Percentiles rank a stretch among this genome's conserved stretches.
Evolutionary conservation across 345 rosid genomes (phyloP).

Genomic region (Ricinus communis): DNA sequence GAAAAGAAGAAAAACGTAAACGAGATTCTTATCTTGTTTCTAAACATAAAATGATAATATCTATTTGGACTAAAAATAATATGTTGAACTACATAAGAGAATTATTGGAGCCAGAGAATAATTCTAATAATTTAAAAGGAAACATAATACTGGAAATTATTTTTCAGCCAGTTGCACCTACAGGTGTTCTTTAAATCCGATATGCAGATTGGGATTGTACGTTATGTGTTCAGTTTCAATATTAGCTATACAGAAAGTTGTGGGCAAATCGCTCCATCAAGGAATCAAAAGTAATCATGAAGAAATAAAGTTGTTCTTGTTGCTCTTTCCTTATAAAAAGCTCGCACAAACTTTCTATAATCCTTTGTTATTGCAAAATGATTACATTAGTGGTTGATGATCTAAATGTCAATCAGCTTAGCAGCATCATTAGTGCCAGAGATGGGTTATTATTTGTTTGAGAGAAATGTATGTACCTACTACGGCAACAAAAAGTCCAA

Average conservation of each 20-base stretch:
- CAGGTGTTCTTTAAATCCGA: neutral
- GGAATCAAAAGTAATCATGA: neutral
- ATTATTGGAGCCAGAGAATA: no score
- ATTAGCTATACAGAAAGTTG: neutral
- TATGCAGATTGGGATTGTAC: neutral
- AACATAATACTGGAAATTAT: no score
- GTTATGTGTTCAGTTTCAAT: neutral
- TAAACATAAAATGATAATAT: no score
- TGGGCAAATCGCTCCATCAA: neutral
- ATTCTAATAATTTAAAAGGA: no score
- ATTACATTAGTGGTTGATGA: neutral
- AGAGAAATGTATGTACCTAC: slow-evolving; percentile 54
- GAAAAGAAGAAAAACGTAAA: no score
- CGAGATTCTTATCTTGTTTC: no score
- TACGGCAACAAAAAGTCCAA: slow-evolving; percentile 35
- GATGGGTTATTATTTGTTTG: slow-evolving; percentile 45
- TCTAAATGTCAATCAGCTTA: neutral
- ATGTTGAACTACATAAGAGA: no score
- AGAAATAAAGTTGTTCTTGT: neutral
- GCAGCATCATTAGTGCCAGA: slow-evolving; percentile 17
- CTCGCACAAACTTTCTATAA: neutral
- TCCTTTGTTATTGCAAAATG: neutral
- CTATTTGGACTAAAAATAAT: no score
- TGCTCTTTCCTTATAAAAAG: no score
- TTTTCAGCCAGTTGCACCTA: neutral